phyloP scores from a whole-genome alignment of 2,329 filamentous ascomycete genomes.

The Fusarium nanum region DNA sequence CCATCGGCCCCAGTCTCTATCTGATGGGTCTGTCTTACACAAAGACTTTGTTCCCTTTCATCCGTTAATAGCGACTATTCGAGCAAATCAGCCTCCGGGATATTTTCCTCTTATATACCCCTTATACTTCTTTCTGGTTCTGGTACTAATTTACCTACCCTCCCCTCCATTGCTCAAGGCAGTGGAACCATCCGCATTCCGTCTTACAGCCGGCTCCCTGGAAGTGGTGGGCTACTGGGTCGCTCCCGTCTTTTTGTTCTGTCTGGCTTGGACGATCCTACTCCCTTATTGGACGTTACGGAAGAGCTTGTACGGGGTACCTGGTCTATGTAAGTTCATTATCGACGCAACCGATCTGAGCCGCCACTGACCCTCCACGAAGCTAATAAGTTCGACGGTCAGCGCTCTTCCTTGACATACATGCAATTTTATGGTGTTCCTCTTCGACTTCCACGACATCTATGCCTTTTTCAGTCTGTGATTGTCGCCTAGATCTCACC shows the following conservation, averaged over 20 bases:
- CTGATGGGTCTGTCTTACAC: conserved; percentile 16
- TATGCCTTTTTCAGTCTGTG: conserved; percentile 41
- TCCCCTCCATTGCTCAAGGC: conserved; percentile 31
- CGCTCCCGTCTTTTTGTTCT: conserved; percentile 35
- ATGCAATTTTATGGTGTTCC: conserved; percentile 24
- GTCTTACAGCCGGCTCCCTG: conserved; percentile 39
- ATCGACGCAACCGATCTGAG: conserved; percentile 42
- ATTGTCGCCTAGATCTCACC: conserved; percentile 30
- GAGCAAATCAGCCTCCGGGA: conserved; percentile 6
- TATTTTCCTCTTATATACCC: conserved; percentile 15
- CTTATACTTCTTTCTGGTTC: conserved; percentile 17
- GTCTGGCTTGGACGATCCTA: conserved; percentile 32
- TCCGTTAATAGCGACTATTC: conserved; percentile 16
- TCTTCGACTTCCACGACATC: conserved; percentile 21
- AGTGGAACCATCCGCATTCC: conserved; percentile 47
- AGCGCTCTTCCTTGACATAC: conserved; percentile 27
- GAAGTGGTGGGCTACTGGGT: conserved; percentile 39
- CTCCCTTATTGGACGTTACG: conserved; percentile 34
- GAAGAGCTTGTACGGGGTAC: conserved; percentile 22
- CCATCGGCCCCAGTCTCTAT: neutral
- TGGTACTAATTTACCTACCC: conserved; percentile 28
- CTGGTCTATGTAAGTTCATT: conserved; percentile 43
- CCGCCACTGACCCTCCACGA: conserved; percentile 33
- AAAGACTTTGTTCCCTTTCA: conserved; percentile 14
- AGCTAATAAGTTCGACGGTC: conserved; percentile 30